phyloP scores from a whole-genome alignment of 148 eudicot species.

The Beta vulgaris region DNA sequence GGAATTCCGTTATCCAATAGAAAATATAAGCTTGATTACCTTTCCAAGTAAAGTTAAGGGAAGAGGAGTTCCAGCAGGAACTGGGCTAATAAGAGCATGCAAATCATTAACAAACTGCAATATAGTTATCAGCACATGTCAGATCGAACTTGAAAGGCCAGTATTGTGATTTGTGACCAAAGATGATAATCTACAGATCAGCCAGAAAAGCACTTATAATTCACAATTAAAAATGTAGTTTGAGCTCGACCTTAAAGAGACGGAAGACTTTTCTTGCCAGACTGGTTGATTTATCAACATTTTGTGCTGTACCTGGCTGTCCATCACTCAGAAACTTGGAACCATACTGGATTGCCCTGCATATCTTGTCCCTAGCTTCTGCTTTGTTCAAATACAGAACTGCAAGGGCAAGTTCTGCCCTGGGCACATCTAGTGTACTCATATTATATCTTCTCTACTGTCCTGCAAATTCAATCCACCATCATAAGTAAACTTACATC shows the following conservation, averaged over 20 bases:
- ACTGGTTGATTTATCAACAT: conserved; percentile 89
- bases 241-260: conserved; percentile 70
- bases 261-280: conserved; percentile 98
- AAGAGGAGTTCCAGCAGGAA: conserved; percentile 83
- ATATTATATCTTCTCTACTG: conserved; percentile 35
- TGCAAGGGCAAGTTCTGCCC: conserved; percentile 81
- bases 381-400: conserved; percentile 94
- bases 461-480: conserved; percentile 25
- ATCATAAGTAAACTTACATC: not conserved
- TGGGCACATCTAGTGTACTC: conserved; percentile 69
- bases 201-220: not conserved
- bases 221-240: not conserved
- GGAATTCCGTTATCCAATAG: not conserved
- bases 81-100: conserved; percentile 87
- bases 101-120: conserved; percentile 93
- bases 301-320: conserved; percentile 93
- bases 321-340: conserved; percentile 93
- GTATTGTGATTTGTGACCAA: not conserved
- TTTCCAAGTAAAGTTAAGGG: conserved; percentile 83
- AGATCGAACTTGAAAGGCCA: not conserved
- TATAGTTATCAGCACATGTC: conserved; percentile 12
- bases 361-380: conserved; percentile 97
- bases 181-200: not conserved
- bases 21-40: conserved; percentile 39
- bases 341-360: conserved; percentile 99